Evolutionary conservation across 176 grass and related monocot species (phyloP).

Genomic region (Oryza brachyantha): DNA sequence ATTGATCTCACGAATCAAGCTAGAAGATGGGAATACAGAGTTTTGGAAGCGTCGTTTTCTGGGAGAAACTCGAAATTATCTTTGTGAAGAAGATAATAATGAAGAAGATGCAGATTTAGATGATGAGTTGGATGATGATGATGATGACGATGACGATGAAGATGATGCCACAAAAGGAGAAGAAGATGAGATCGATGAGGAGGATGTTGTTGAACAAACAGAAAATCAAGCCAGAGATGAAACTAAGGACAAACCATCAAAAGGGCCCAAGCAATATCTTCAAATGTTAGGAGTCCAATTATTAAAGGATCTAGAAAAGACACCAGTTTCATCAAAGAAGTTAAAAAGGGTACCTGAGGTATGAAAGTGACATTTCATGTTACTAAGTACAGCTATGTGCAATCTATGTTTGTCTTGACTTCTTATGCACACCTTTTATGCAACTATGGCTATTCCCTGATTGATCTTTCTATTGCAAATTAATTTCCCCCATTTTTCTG

Average conservation of each 20-base stretch:
- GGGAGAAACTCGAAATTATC: constrained; percentile 70
- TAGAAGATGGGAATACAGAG: constrained; percentile 92
- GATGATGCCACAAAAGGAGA: constrained; percentile 67
- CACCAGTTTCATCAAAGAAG: constrained; percentile 64
- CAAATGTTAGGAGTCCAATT: constrained; percentile 87
- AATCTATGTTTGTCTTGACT: constrained; percentile 9
- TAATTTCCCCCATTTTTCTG: constrained; percentile 1
- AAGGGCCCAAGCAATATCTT: constrained; percentile 66
- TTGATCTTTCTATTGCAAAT: not conserved
- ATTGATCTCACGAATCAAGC: constrained; percentile 83
- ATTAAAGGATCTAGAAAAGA: constrained; percentile 78
- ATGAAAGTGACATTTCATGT: constrained; percentile 28
- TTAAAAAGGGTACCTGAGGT: constrained; percentile 49
- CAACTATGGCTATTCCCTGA: not conserved
- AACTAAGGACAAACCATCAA: constrained; percentile 63
- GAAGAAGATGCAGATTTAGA: constrained; percentile 44
- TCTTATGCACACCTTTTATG: not conserved
- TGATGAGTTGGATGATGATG: constrained; percentile 49
- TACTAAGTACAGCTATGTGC: not conserved
- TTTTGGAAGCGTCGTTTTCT: constrained; percentile 91
- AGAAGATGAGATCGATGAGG: constrained; percentile 83
- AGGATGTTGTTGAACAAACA: constrained; percentile 60
- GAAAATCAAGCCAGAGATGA: constrained; percentile 55
- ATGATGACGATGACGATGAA: constrained; percentile 38
- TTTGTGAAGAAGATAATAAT: constrained; percentile 57